phyloP scores from a whole-genome alignment of 1,284 basidiomycete genomes.

The Irpex sp. region DNA sequence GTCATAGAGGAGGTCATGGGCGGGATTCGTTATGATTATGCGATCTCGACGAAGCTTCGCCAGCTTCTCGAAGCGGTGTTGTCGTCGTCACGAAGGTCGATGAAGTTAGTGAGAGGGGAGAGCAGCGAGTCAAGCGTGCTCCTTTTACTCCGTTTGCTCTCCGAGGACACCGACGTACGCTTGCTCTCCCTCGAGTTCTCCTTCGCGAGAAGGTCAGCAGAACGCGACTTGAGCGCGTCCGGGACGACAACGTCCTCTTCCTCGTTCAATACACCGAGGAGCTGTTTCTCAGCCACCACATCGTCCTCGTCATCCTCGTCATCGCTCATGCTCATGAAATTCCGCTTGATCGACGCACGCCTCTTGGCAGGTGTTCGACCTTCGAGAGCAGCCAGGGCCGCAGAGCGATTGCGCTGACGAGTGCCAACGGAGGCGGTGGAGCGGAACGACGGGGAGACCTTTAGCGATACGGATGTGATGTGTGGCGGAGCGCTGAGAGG shows the following conservation, averaged over 20 bases:
- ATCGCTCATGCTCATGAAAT: constrained; percentile 64
- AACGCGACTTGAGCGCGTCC: background rate
- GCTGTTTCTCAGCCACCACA: constrained; percentile 13
- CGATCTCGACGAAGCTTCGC: constrained; percentile 60
- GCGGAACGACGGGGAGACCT: constrained; percentile 19
- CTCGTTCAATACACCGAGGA: constrained; percentile 24
- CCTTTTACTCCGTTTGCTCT: constrained; percentile 21
- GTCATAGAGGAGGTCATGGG: background rate
- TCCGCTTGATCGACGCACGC: constrained; percentile 22
- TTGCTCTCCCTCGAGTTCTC: background rate
- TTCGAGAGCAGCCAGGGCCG: constrained; percentile 59
- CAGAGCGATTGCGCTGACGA: constrained; percentile 33
- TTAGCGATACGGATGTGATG: constrained; percentile 9
- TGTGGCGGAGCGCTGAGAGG: background rate
- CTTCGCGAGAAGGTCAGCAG: background rate
- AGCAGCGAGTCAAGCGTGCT: constrained; percentile 40
- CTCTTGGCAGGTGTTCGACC: constrained; percentile 33
- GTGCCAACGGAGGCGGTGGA: constrained; percentile 24
- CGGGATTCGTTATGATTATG: constrained; percentile 17
- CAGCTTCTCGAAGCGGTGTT: constrained; percentile 36
- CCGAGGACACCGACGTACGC: background rate
- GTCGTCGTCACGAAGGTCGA: constrained; percentile 54
- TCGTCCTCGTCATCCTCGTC: constrained; percentile 39
- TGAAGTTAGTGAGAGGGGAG: constrained; percentile 51
- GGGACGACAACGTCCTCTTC: constrained; percentile 29